Percentiles rank a stretch among this genome's conserved stretches.
Conservation (phyloP, 257 asterid genomes). For the Fraxinus quadrangulata region DNA sequence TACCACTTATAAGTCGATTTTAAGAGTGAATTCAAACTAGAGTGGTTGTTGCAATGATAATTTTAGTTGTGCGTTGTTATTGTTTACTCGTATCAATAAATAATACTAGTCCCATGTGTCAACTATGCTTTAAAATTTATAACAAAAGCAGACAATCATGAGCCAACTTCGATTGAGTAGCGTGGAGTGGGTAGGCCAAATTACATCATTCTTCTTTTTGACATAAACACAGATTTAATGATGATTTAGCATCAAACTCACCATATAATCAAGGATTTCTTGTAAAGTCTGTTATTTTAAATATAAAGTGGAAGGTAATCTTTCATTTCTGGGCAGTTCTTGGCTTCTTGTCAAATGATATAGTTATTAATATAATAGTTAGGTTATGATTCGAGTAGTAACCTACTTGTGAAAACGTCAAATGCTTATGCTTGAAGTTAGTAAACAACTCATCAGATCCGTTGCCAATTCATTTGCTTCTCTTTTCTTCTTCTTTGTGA, state of each 20-base stretch:
- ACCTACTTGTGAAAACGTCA: slow-evolving; percentile 23
- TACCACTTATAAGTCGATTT: not conserved
- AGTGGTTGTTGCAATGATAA: not conserved
- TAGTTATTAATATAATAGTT: slow-evolving; percentile 21
- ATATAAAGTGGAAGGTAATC: slow-evolving; percentile 31
- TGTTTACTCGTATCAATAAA: not conserved
- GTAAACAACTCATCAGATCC: not conserved
- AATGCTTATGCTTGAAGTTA: slow-evolving; percentile 40
- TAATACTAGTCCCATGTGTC: not conserved
- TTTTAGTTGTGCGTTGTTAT: not conserved
- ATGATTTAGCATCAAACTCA: slow-evolving; percentile 18
- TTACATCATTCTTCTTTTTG: not conserved
- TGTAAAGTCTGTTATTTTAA: slow-evolving; percentile 25
- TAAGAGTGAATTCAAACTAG: not conserved
- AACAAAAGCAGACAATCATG: slow-evolving; percentile 25
- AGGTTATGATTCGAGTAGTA: slow-evolving; percentile 35
- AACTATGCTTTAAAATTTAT: not conserved
- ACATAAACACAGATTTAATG: slow-evolving; percentile 8
- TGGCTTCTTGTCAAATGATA: slow-evolving; percentile 41
- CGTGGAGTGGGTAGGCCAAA: slow-evolving; percentile 14
- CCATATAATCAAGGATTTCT: slow-evolving; percentile 4
- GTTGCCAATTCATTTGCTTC: not conserved
- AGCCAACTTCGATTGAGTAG: slow-evolving; percentile 25
- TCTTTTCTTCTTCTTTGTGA: too few relatives aligned
- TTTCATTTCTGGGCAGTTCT: slow-evolving; percentile 41